Evolutionary conservation across 1,284 basidiomycete genomes (phyloP), one percentile per base, ranked within the genome.

Genomic region (Cutaneotrichosporon sp.): DNA sequence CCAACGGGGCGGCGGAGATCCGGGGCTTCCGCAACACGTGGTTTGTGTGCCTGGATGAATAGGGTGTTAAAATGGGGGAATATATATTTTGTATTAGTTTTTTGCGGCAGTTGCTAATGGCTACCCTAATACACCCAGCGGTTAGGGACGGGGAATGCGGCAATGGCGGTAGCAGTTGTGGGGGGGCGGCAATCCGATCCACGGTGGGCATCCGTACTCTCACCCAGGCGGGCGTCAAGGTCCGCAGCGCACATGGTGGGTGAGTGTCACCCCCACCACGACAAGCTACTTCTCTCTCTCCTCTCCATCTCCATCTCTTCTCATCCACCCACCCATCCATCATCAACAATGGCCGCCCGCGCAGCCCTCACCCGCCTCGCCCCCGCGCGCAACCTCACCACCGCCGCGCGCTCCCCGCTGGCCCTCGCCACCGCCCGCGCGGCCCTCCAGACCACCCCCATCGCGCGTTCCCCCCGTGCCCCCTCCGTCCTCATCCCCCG

Each of bases 341-440:
- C n/a, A n/a, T 36, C 62, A 69, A 67, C 38, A 74, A 89, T 90
- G 88, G 83, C 86, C 71, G 75, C 86, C 73, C 85, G 87, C 77
- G 78, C 84, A 63, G 84, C 85, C 66, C 80, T 90, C 77, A 81
- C 85, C 70, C 87, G 88, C 73, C 78, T 90, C 65, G 83, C 85
- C 46, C 63, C 85, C 87, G 71, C 79, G 89, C 66, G 83, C 85
- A 47, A 85, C 87, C 49, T 81, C 83, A n/a, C 74, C 88, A 63
- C 25, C 8, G 25, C 47, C 27, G 18, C 60, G 73, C 79, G 61
- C 80, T 79, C 57, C 67, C 81, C 29, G 29, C 29, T 18, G 74
- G 77, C 34, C 80, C 31, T 50, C 11, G 42, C 56, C 56, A 58
- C 56, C 53, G 47, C 55, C 24, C 59, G 70, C 56, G 73, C 72